Evolutionary conservation across 2,329 filamentous ascomycete species (phyloP), one percentile per base, ranked within the genome.

Genomic region (Akanthomyces dipterigenus): DNA sequence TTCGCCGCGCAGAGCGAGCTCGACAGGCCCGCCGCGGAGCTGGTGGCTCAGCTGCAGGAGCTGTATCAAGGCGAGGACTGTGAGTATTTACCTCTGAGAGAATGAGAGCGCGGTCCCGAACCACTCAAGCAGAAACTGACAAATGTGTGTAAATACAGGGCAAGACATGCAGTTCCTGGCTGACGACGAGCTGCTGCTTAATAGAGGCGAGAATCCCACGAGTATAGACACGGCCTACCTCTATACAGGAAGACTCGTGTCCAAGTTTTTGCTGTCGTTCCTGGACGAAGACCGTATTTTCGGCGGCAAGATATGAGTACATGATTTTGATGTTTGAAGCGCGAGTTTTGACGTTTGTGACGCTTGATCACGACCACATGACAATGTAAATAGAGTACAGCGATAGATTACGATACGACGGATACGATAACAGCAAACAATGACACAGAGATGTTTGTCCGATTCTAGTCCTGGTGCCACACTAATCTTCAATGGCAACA

Each of bases 391-490:
- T 38, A 50, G 22, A 16, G 31, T 43, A 43, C 36, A n/a, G 28
- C 20, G 34, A 51, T 24, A 51, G 24, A 46, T 20, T 20, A 38
- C 16, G 40, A 54, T 22, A 43, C 24, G n/a, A 48, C 18, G 28
- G 1, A 9, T 12, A 50, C 12, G 12, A 24, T 20, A 50, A 59
- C 22, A 50, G 8, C 36, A 42, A 16, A 49, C 24, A 31, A 12
- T 24, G n/a, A 42, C 31, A 51, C 55, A 61, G 14, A 54, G 61
- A 79, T 85, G 81, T 86, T 70, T 81, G 82, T 82, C 82, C 81
- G 78, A 77, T 79, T 80, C 80, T 86, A 86, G 83, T 86, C 83
- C 83, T 78, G 79, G 77, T 78, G 75, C 74, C 81, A 81, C 80
- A 85, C 78, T 74, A 57, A 67, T 62, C 66, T 63, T 81, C 78